Conservation (phyloP, 805 yeast species). For the Danielia oregonensis region DNA sequence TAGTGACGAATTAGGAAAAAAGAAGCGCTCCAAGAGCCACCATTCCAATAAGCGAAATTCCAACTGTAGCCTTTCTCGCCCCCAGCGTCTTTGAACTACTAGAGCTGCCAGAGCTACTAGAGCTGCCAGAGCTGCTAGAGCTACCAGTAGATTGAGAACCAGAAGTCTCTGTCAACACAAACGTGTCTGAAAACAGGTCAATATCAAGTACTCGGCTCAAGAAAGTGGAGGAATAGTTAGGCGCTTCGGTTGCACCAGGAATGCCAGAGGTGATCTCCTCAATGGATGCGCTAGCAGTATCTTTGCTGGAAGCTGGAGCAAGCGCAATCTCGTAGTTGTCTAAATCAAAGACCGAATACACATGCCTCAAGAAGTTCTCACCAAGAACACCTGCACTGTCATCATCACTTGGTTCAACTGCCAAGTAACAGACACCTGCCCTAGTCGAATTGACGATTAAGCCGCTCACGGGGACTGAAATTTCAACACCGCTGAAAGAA, state of each 20-base stretch:
- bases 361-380: not conserved
- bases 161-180: too few species aligned
- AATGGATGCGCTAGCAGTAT: conserved; percentile 4
- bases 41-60: too few species aligned
- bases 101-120: too few species aligned
- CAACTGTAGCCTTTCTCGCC: too few species aligned
- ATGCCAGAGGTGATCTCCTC: not conserved
- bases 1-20: too few species aligned
- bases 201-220: too few species aligned
- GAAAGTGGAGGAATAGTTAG: not conserved
- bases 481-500: not conserved
- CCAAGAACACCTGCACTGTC: not conserved
- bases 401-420: not conserved
- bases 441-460: not conserved
- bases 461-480: not conserved
- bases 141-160: too few species aligned
- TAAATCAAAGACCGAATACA: conserved; percentile 1
- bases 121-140: too few species aligned
- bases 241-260: not conserved
- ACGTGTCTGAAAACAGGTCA: too few species aligned
- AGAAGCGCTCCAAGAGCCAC: too few species aligned
- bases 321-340: not conserved
- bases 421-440: not conserved
- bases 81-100: too few species aligned
- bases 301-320: too few species aligned